Evolutionary conservation across 495 filamentous ascomycete genomes (phyloP).

Genomic region (Aspergillus coremiiformis): DNA sequence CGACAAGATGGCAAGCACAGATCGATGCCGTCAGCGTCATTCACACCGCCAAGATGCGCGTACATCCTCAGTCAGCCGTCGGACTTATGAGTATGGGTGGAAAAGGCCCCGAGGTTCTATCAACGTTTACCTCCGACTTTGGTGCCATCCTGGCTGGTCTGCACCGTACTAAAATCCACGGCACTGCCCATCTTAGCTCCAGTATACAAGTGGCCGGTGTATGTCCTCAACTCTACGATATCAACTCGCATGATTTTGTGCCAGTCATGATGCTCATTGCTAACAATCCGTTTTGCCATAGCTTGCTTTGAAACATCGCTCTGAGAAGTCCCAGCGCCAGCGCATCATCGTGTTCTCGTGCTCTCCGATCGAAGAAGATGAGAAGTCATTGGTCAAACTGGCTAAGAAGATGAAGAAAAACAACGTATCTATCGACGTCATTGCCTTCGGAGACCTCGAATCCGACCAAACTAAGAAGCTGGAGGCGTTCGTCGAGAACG

Average conservation of each 20-base stretch:
- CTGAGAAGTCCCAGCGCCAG: slow-evolving; percentile 92
- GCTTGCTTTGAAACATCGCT: slow-evolving; percentile 96
- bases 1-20: slow-evolving; percentile 92
- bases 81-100: slow-evolving; percentile 99
- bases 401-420: slow-evolving; percentile 99
- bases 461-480: slow-evolving; percentile 89
- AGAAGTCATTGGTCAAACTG: slow-evolving; percentile 80
- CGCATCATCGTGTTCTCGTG: slow-evolving; percentile 95
- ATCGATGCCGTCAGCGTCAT: slow-evolving; percentile 89
- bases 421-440: slow-evolving; percentile 83
- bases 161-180: slow-evolving; percentile 89
- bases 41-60: slow-evolving; percentile 87
- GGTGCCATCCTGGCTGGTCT: slow-evolving; percentile 91
- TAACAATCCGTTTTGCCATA: slow-evolving; percentile 22
- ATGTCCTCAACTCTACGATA: slow-evolving; percentile 29
- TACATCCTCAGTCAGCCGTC: slow-evolving; percentile 92
- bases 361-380: slow-evolving; percentile 79
- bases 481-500: slow-evolving; percentile 82
- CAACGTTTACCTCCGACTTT: slow-evolving; percentile 89
- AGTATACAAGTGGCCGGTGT: slow-evolving; percentile 92
- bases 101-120: slow-evolving; percentile 90
- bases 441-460: slow-evolving; percentile 87
- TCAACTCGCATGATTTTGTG: background rate
- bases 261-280: background rate
- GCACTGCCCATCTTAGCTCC: slow-evolving; percentile 76